Evolutionary conservation across 2,329 filamentous ascomycete species (phyloP), one percentile per base, ranked within the genome.

Genomic region (Metarhizium rileyi): DNA sequence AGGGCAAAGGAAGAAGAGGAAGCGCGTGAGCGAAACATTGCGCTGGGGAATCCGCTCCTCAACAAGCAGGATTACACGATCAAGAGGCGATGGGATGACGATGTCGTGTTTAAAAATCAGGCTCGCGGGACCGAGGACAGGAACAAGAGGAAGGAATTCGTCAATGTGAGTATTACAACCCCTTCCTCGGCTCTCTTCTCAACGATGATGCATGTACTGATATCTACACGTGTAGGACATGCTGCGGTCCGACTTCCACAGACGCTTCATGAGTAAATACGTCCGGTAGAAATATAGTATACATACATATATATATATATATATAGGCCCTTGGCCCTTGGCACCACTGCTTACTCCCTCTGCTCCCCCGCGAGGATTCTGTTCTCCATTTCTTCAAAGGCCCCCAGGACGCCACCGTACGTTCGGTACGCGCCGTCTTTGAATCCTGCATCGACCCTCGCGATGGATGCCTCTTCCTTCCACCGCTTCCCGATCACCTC

Each of bases 21-120:
- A 62, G 80, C 86, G 61, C 78, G 87, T 53, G 91, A 95, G 67
- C 78, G 83, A 56, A 87, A 96, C 60, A 95, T 97, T 60, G 91
- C 93, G 33, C 73, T 87, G 40, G 93, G 93, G 6, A 98, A 98
- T 65, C 93, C 93, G 36, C 71, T 98, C 47, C 77, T 98, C 50
- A 96, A 97, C 46, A 87, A 87, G 65, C 70, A 79, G 20, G 90
- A 95, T 59, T 97, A 94, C 65, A 90, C 84, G 51, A 84, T 96
- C 62, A 96, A 95, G 76, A 75, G 88, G 57, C 74, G 90, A 59
- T 98, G 93, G 93, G 93, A 98, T 59, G 93, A 98, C 61, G 93
- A 98, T 65, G 93, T 98, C 12, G 90, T 98, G 3, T 98, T 98
- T 72, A 97, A 95, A 74, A 98, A 98, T 67, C 93, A 98, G 71